Evolutionary conservation across 2,329 filamentous ascomycete genomes (phyloP).

Genomic region (Calonectria fujianensis): DNA sequence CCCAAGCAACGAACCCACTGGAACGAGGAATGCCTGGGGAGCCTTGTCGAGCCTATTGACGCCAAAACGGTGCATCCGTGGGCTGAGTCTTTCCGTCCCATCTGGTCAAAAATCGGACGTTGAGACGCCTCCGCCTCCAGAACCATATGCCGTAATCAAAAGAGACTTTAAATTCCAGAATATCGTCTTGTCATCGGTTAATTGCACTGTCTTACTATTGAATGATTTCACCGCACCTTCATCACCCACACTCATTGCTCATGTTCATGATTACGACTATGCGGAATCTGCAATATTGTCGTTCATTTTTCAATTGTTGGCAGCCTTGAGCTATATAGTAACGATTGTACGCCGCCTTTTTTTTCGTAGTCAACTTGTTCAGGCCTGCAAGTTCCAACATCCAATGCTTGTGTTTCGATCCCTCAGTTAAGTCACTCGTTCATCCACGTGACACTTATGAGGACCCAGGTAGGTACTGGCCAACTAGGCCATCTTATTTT

Average conservation of each 20-base stretch:
- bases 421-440: background rate
- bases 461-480: background rate
- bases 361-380: background rate
- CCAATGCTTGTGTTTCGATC: background rate
- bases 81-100: background rate
- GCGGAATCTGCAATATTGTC: background rate
- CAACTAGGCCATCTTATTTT: background rate
- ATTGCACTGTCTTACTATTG: background rate
- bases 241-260: background rate
- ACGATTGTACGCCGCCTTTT: background rate
- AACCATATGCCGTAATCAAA: background rate
- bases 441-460: background rate
- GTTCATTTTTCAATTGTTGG: background rate
- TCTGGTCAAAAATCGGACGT: background rate
- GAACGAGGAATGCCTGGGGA: background rate
- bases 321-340: background rate
- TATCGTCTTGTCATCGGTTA: background rate
- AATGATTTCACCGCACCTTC: background rate
- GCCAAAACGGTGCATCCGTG: background rate
- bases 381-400: background rate
- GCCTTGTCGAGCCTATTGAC: slow-evolving; percentile 2
- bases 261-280: background rate
- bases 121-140: background rate
- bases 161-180: background rate
- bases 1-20: background rate